These are phyloP conservation scores for Pseudoscleropodium purum DNA, from an alignment of 225 moss, liverwort and hornwort species.

Conservation along the genomic window DNA sequence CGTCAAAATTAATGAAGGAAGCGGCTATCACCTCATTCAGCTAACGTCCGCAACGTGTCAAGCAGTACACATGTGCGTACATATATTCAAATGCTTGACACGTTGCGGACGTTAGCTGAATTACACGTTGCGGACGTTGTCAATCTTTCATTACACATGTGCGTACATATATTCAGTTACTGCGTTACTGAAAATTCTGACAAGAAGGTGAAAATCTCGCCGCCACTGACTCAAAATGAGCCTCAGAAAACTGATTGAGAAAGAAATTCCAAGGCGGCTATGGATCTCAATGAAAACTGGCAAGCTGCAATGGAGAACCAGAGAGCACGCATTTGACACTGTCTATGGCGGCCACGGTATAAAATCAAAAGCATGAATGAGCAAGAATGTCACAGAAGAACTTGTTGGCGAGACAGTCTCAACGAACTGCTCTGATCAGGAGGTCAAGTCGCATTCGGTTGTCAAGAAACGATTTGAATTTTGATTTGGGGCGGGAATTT, in stretches of 20 bases:
- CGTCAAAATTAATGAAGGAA: not conserved
- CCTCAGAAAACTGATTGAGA: not conserved
- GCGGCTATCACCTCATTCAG: not conserved
- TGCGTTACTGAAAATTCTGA: not conserved
- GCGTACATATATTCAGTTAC: not conserved
- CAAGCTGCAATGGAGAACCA: not conserved
- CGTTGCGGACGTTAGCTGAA: no score
- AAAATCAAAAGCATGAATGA: not conserved
- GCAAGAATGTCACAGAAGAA: not conserved
- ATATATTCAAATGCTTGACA: no score
- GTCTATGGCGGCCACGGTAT: not conserved
- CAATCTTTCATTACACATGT: no score
- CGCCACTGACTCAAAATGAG: not conserved
- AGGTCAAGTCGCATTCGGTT: no score
- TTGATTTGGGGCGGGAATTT: no score
- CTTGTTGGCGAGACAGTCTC: no score
- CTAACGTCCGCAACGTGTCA: no score
- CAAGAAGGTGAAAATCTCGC: not conserved
- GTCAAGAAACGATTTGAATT: no score
- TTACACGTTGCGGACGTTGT: no score
- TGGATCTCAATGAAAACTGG: not conserved
- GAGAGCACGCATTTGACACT: not conserved
- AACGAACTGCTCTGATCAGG: no score
- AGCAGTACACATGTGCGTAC: no score
- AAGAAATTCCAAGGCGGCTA: not conserved